Conservation (phyloP, 148 eudicot genomes). For the Diospyros lotus region DNA sequence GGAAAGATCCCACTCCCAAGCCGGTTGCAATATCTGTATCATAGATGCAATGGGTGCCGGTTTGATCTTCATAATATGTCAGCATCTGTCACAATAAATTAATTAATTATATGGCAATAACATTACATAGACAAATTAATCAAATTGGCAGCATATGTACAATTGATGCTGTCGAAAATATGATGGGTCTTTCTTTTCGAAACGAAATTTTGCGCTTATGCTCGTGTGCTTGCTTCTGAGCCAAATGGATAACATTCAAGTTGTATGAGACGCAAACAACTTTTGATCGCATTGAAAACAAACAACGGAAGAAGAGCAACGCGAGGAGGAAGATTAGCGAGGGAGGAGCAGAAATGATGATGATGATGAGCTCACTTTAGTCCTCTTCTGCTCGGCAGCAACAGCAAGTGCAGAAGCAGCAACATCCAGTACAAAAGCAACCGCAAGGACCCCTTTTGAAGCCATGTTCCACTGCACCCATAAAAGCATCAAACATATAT, state of each 20-base stretch:
- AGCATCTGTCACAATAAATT: no score
- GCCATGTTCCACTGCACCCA: conserved; percentile 30
- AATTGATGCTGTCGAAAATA: no score
- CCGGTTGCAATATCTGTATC: conserved; percentile 57
- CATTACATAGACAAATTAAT: no score
- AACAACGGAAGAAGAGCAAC: background rate
- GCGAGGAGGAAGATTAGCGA: background rate
- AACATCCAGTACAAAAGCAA: conserved; percentile 51
- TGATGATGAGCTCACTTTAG: conserved; percentile 32
- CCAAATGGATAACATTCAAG: background rate
- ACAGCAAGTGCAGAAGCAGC: conserved; percentile 68
- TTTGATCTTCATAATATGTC: background rate
- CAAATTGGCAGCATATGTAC: no score
- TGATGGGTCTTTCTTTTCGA: no score
- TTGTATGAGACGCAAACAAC: no score
- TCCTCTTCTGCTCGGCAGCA: conserved; percentile 62
- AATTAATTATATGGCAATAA: no score
- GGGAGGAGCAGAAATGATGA: background rate
- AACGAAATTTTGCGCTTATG: no score
- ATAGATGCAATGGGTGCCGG: conserved; percentile 41
- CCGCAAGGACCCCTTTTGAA: conserved; percentile 37
- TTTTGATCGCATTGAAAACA: no score
- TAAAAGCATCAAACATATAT: no score
- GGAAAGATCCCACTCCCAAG: conserved; percentile 47
- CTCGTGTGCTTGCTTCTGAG: background rate